Evolutionary conservation across 2,329 filamentous ascomycete species (phyloP).

Genomic region (Metarhizium robertsii): DNA sequence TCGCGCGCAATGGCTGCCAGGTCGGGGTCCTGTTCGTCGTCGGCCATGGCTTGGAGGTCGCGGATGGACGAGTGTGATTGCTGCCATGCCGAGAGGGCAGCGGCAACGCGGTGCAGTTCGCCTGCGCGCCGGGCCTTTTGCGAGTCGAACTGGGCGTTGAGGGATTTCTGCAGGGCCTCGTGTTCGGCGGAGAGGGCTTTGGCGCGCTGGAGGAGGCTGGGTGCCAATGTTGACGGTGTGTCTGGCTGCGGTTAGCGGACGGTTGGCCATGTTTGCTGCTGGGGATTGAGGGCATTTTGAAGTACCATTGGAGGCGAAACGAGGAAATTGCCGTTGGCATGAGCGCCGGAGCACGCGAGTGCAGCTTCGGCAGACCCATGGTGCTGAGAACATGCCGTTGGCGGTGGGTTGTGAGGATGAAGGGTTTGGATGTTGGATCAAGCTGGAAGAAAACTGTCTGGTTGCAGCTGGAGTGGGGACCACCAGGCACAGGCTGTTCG

Average conservation of each 20-base stretch:
- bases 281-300: not conserved
- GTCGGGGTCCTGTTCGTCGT: conserved; percentile 50
- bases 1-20: conserved; percentile 71
- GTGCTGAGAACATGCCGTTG: conserved; percentile 20
- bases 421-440: not conserved
- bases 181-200: conserved; percentile 49
- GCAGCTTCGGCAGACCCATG: conserved; percentile 29
- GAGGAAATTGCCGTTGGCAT: conserved; percentile 16
- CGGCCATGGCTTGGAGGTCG: conserved; percentile 43
- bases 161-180: conserved; percentile 38
- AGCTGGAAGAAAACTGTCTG: not conserved
- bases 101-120: conserved; percentile 48
- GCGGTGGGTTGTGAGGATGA: not conserved
- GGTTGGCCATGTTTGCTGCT: not conserved
- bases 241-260: not conserved
- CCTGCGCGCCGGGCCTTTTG: conserved; percentile 50
- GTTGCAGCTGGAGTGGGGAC: not conserved
- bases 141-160: conserved; percentile 46
- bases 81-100: conserved; percentile 51
- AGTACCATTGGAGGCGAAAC: conserved; percentile 24
- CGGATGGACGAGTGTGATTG: conserved; percentile 39
- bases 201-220: conserved; percentile 51
- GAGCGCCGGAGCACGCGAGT: conserved; percentile 18
- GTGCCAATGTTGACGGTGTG: conserved; percentile 30
- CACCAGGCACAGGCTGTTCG: not conserved